Conservation (phyloP, 352 stramenopile species). For the Phytopythium cucurbitacearum region DNA sequence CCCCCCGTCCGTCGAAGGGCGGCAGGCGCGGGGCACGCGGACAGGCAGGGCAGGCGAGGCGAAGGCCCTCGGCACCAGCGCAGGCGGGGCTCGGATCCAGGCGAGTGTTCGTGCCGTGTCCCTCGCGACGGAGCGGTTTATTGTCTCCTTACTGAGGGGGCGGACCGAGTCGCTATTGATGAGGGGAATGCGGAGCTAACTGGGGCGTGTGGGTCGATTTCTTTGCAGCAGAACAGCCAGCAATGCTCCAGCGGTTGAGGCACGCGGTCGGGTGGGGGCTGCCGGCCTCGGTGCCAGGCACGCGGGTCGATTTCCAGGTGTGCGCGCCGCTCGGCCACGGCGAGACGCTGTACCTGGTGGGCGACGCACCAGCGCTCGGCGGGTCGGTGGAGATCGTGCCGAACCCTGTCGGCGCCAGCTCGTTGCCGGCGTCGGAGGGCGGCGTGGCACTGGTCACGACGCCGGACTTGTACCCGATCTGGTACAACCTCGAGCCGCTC, state of each 20-base stretch:
- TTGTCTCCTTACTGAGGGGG: no score
- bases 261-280: slow-evolving; percentile 76
- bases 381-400: slow-evolving; percentile 53
- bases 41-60: no score
- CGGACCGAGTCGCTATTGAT: no score
- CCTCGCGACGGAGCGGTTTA: no score
- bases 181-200: no score
- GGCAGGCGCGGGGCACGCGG: no score
- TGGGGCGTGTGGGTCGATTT: no score
- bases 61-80: no score
- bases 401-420: slow-evolving; percentile 28
- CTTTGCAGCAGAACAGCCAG: no score
- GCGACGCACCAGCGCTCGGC: slow-evolving; percentile 63
- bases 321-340: slow-evolving; percentile 68
- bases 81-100: no score
- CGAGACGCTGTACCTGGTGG: slow-evolving; percentile 79
- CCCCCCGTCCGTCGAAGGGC: no score
- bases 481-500: slow-evolving; percentile 86
- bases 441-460: slow-evolving; percentile 83
- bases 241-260: slow-evolving; percentile 79
- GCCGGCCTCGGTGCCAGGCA: slow-evolving; percentile 48
- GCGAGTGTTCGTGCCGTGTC: no score
- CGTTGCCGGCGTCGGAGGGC: slow-evolving; percentile 18
- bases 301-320: slow-evolving; percentile 81
- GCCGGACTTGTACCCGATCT: slow-evolving; percentile 83